Conservation (phyloP, 257 asterid species). For the Solanum lycopersicoides region DNA sequence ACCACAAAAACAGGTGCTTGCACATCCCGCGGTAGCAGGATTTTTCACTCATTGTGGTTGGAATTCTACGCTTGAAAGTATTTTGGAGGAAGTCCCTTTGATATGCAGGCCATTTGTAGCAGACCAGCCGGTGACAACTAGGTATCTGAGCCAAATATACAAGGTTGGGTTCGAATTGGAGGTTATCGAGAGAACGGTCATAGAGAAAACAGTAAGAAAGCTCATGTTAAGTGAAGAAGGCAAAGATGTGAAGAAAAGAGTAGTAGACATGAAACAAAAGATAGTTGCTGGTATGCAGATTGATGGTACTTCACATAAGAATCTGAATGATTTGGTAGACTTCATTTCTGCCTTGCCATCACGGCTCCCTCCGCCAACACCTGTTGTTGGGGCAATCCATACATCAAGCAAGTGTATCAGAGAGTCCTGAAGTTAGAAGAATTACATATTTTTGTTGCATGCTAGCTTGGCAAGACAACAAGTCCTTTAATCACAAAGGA, state of each 20-base stretch:
- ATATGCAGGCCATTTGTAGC: conserved; percentile 24
- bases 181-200: background rate
- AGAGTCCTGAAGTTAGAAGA: background rate
- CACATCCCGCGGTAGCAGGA: conserved; percentile 29
- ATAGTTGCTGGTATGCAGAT: conserved; percentile 1
- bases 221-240: conserved; percentile 27
- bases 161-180: conserved; percentile 26
- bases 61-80: conserved; percentile 40
- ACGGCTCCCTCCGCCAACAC: background rate
- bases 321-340: conserved; percentile 17
- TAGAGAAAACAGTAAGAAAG: conserved; percentile 14
- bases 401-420: background rate
- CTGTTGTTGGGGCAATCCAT: background rate
- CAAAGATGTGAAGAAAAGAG: background rate
- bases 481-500: background rate
- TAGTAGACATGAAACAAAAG: conserved; percentile 13
- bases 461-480: background rate
- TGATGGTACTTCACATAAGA: conserved; percentile 16
- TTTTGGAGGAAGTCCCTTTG: conserved; percentile 33
- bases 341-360: conserved; percentile 5
- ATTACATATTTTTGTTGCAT: background rate
- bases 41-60: conserved; percentile 40
- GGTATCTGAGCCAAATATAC: conserved; percentile 24
- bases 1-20: conserved; percentile 25
- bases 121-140: conserved; percentile 26